Base-by-base conservation (phyloP, 1,284 basidiomycete genomes). In the Ganoderma resinaceum region DNA sequence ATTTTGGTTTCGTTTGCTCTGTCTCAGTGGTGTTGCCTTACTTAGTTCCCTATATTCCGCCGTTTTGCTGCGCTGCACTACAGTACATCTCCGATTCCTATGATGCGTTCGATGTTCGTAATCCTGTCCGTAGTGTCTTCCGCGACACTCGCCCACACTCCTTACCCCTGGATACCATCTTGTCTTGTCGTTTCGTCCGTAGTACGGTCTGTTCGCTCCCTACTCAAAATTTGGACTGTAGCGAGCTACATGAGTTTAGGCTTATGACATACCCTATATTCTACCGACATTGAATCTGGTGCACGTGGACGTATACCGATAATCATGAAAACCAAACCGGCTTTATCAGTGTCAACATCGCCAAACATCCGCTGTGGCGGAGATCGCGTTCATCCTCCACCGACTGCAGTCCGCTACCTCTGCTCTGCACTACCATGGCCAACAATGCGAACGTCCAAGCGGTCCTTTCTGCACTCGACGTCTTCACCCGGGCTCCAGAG, bases 401-500 rank as follows among this genome's bases (percentile, higher is more conserved):
- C 38, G 52, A n/a, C 57, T 42, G 12, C 40, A 42, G 43, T 62
- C 61, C 64, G 49, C 46, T 52, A 31, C 63, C 65, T 63, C 53
- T 33, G n/a, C 64, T 59, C 64, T 46, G 2, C 31, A 61, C 63
- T 62, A 55, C 67, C 65, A 93, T 92, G 90, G 82, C 88, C 71
- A 87, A 89, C 77, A 93, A 92, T 90, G 82, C 88, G 70, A 87
- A 89, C 76, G 84, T 94, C 55, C 89, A 91, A 79, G 86, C 87
- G 68, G 82, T 95, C 9, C 80, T 94, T 73, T 87, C 91, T 72
- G 93, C 91, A 31, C 84, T 95, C 72, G 88, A 89, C 63, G 91
- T 95, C 61, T 94, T 95, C 79, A 84, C 85, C 73, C 86, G 88
- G 68, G 89, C 91, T 53, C 94, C 97, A 37, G 94, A 98, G 85